phyloP scores from a whole-genome alignment of 805 yeast species.

The Metschnikowia drakensbergensis region DNA sequence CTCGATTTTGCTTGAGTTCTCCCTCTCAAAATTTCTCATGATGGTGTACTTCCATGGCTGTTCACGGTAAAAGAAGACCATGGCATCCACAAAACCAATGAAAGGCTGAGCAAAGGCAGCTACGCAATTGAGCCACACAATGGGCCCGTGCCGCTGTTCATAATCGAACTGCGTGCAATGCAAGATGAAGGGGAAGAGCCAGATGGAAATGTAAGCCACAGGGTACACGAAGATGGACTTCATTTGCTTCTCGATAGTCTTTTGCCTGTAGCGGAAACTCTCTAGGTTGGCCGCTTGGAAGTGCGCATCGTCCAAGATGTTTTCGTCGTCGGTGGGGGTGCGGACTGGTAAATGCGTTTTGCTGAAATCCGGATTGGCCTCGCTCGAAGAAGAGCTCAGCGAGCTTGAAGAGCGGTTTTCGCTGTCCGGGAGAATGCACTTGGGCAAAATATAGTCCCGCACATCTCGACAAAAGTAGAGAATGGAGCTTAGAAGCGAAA shows the following conservation, averaged over 20 bases:
- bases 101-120: slow-evolving; percentile 79
- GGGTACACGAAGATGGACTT: slow-evolving; percentile 81
- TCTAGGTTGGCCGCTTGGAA: slow-evolving; percentile 60
- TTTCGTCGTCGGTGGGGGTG: slow-evolving; percentile 17
- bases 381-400: slow-evolving; percentile 4
- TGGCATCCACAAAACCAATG: slow-evolving; percentile 71
- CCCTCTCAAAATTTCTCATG: slow-evolving; percentile 36
- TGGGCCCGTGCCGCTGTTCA: slow-evolving; percentile 47
- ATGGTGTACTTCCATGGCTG: slow-evolving; percentile 65
- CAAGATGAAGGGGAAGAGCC: slow-evolving; percentile 76
- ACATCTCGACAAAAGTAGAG: slow-evolving; percentile 25
- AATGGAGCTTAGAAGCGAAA: slow-evolving; percentile 34
- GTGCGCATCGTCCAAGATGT: slow-evolving; percentile 28
- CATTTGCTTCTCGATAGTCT: slow-evolving; percentile 71
- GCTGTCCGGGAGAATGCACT: slow-evolving; percentile 27
- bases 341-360: slow-evolving; percentile 7
- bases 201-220: slow-evolving; percentile 68
- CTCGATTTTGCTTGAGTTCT: slow-evolving; percentile 29
- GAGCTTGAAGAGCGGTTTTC: not conserved
- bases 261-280: slow-evolving; percentile 58
- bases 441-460: slow-evolving; percentile 25
- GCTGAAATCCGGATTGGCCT: not conserved
- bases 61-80: slow-evolving; percentile 75
- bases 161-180: slow-evolving; percentile 55
- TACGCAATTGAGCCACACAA: slow-evolving; percentile 59